Evolutionary conservation across 371 early-diverging fungal species (phyloP), one percentile per base, ranked within the genome.

Genomic region (Rhizomucor miehei): DNA sequence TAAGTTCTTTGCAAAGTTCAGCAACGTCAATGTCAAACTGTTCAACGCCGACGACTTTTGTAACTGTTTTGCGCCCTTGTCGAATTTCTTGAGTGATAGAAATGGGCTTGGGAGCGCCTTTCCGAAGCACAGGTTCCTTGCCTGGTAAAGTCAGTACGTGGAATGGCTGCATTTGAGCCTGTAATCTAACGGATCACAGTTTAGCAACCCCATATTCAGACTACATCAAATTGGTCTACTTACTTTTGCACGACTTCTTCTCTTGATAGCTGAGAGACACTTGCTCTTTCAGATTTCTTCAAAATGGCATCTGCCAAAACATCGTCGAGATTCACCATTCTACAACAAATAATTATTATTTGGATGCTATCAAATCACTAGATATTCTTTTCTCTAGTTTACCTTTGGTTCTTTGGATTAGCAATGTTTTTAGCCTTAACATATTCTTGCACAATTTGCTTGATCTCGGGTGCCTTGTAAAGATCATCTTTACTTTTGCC

Each of bases 31-130:
- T 66, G 8, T 71, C 65, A 59, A 75, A 90, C 1, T 68, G 62
- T 66, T 90, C 89, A 4, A 88, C 54, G 4, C 86, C 86, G 6
- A 75, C 73, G 12, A 90, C 67, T 47, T 73, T 73, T 13, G 89
- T 88, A 14, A 85, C 77, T 6, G 79, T 80, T 64, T 87, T 87
- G 38, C 84, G 73, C 17, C 85, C 85, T 43, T 80, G 81, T 24
- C 88, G 73, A 9, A 77, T 66, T 58, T 88, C 86, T 50, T 86
- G 80, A 1, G 66, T 66, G 21, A 90, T 73, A 44, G 71, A 63
- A 25, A 88, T 63, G 3, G 86, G 78, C 24, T 79, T 80, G 8
- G 81, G 75, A 6, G 48, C 34, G 3, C 77, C 77, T 19, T 73
- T 73, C 1, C 66, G 60, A 12, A 72, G 44, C 6, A 63, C 57